A percentile compares a stretch with the other conserved stretches of the same genome.
These are phyloP conservation scores for Chlorella sp. DNA, from an alignment of 139 green algal genomes.

Conservation along the genomic window DNA sequence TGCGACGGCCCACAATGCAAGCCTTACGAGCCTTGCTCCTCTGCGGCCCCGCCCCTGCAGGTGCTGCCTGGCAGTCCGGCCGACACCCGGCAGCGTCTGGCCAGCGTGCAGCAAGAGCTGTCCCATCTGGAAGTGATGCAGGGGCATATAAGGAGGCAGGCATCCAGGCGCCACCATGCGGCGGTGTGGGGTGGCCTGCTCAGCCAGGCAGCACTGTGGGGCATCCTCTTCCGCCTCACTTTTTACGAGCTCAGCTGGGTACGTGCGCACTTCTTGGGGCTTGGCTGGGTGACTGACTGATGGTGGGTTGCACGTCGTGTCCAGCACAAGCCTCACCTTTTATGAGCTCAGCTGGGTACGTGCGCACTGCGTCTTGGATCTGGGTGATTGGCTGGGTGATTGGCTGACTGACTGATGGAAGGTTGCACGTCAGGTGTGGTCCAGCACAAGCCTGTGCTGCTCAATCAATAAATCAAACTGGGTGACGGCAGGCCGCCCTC, in stretches of 20 bases:
- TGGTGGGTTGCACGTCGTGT: not conserved
- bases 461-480: too few species aligned
- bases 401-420: not conserved
- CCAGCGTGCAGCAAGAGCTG: not conserved
- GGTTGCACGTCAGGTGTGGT: not conserved
- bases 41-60: not conserved
- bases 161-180: not conserved
- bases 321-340: slow-evolving; percentile 18
- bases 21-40: not conserved
- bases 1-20: not conserved
- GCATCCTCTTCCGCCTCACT: slow-evolving; percentile 16
- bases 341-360: slow-evolving; percentile 8
- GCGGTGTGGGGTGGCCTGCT: slow-evolving; percentile 3
- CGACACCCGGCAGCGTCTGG: not conserved
- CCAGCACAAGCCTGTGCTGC: too few species aligned
- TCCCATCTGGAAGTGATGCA: not conserved
- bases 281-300: not conserved
- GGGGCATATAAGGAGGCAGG: not conserved
- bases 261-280: not conserved
- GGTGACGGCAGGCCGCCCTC: too few species aligned
- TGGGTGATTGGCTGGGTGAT: too few species aligned
- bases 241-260: slow-evolving; percentile 18
- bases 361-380: not conserved
- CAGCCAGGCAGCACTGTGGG: not conserved
- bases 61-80: not conserved